A percentile compares a stretch with the other conserved stretches of the same genome.
phyloP scores from a whole-genome alignment of 371 early-diverging fungal species.

The Chytridium lagenaria region DNA sequence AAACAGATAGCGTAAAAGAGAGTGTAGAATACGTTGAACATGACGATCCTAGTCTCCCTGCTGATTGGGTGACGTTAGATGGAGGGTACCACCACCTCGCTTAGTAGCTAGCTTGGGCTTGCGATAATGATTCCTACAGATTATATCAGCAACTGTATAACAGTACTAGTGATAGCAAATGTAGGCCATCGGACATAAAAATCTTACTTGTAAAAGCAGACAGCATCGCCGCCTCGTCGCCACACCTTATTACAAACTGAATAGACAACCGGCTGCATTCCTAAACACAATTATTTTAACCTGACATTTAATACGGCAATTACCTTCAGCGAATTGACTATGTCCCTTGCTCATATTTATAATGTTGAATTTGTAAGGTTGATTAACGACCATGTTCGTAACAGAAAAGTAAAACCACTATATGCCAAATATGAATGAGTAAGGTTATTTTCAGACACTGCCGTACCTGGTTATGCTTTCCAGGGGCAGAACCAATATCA shows the following conservation, averaged over 20 bases:
- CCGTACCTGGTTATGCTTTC: constrained; percentile 56
- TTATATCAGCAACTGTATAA: neutral
- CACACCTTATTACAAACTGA: constrained; percentile 40
- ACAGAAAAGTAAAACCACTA: constrained; percentile 61
- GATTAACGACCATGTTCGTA: constrained; percentile 34
- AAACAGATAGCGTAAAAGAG: constrained; percentile 38
- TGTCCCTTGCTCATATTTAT: constrained; percentile 56
- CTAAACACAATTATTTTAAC: constrained; percentile 7
- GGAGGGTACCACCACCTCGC: neutral
- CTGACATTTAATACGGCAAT: neutral
- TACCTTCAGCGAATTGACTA: constrained; percentile 56
- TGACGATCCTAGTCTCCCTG: constrained; percentile 4
- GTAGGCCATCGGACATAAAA: too few relatives aligned
- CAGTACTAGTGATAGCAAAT: too few relatives aligned
- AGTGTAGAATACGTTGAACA: constrained; percentile 48
- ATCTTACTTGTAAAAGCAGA: constrained; percentile 52
- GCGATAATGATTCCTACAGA: constrained; percentile 40
- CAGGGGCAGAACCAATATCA: constrained; percentile 50
- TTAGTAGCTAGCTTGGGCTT: constrained; percentile 26
- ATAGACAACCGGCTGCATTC: constrained; percentile 41
- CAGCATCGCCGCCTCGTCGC: constrained; percentile 50
- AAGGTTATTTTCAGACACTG: neutral
- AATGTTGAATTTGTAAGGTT: constrained; percentile 54
- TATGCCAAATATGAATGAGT: neutral
- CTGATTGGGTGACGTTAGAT: constrained; percentile 6